Evolutionary conservation across 2,329 filamentous ascomycete genomes (phyloP).

Genomic region (Phoma herbarum): DNA sequence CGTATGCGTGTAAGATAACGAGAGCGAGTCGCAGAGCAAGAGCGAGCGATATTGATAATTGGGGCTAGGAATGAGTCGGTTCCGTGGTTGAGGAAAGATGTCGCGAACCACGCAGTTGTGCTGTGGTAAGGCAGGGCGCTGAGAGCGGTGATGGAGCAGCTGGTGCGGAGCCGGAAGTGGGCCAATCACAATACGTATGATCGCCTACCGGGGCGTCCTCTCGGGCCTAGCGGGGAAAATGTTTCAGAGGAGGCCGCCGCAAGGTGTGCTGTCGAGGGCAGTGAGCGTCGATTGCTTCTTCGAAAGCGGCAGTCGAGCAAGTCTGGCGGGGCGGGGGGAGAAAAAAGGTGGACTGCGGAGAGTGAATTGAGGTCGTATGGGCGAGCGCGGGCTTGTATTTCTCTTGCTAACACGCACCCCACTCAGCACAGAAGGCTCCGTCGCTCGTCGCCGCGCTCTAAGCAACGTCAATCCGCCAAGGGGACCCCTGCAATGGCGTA

Average conservation of each 20-base stretch:
- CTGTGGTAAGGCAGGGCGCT: conserved; percentile 15
- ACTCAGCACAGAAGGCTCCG: conserved; percentile 32
- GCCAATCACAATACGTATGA: conserved; percentile 21
- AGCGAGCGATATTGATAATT: conserved; percentile 13
- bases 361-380: conserved; percentile 29
- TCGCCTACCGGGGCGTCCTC: conserved; percentile 19
- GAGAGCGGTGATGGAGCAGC: conserved; percentile 17
- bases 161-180: conserved; percentile 20
- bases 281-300: conserved; percentile 11
- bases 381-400: conserved; percentile 37
- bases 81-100: conserved; percentile 11
- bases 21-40: neutral
- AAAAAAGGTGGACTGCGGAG: conserved; percentile 27
- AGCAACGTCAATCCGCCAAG: conserved; percentile 39
- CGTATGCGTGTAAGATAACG: conserved; percentile 7
- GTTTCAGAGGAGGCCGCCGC: conserved; percentile 17
- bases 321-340: conserved; percentile 26
- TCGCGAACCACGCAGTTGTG: conserved; percentile 9
- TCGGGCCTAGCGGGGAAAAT: conserved; percentile 18
- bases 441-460: conserved; percentile 26
- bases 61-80: conserved; percentile 15
- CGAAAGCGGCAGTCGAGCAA: conserved; percentile 8
- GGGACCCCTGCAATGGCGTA: conserved; percentile 32
- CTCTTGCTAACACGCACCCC: conserved; percentile 36
- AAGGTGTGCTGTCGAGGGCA: conserved; percentile 12